phyloP scores from a whole-genome alignment of 495 filamentous ascomycete species.

The Darksidea phi region DNA sequence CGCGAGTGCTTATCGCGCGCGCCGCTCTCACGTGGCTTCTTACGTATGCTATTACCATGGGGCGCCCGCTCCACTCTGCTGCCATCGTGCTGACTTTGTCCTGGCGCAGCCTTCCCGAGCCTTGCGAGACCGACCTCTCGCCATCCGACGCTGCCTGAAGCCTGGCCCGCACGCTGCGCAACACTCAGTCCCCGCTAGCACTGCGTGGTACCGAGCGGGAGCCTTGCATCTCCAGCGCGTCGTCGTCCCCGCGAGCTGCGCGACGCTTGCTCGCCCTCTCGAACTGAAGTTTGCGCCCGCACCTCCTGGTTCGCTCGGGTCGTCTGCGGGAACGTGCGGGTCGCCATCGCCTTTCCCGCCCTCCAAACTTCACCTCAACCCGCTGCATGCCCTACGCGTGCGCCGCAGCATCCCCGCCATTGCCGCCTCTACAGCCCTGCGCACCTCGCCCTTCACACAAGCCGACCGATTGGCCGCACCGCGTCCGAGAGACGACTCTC shows the following conservation, averaged over 20 bases:
- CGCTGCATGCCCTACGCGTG: constrained; percentile 29
- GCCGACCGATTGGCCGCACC: constrained; percentile 14
- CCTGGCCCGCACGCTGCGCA: not conserved
- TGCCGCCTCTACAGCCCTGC: constrained; percentile 11
- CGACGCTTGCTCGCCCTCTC: constrained; percentile 14
- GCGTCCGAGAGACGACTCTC: constrained; percentile 1
- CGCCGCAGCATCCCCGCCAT: constrained; percentile 12
- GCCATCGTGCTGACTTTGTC: not conserved
- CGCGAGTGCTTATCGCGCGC: not conserved
- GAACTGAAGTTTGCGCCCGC: constrained; percentile 22
- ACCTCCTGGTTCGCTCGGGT: constrained; percentile 19
- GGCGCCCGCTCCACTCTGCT: not conserved
- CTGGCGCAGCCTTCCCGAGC: not conserved
- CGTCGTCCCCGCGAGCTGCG: not conserved
- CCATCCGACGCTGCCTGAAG: too few species aligned
- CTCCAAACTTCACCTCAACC: constrained; percentile 1
- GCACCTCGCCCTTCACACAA: constrained; percentile 1
- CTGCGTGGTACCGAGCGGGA: not conserved
- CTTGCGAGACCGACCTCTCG: not conserved
- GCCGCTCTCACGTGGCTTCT: constrained; percentile 25
- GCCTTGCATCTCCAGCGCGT: not conserved
- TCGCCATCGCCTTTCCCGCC: constrained; percentile 16
- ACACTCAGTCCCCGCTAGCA: not conserved
- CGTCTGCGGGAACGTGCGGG: constrained; percentile 28
- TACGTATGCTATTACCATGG: constrained; percentile 21